phyloP scores from a whole-genome alignment of 2,329 filamentous ascomycete genomes.

The Teratosphaeria nubilosa region DNA sequence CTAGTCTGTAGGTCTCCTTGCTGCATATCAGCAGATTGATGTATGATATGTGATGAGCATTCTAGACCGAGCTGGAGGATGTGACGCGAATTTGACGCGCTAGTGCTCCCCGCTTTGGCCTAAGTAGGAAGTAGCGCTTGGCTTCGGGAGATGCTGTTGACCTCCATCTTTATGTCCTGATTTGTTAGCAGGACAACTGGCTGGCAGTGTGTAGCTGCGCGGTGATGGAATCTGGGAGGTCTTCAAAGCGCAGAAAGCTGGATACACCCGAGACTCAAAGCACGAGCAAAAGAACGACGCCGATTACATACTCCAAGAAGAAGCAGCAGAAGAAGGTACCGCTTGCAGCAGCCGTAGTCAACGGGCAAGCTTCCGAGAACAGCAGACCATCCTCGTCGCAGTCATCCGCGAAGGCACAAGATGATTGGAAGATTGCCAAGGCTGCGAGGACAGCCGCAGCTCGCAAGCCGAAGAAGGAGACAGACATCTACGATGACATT shows the following conservation, averaged over 20 bases:
- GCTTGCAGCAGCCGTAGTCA: background rate
- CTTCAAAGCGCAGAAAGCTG: constrained; percentile 22
- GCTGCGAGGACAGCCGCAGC: constrained; percentile 4
- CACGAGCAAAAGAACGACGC: background rate
- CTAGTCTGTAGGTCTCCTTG: background rate
- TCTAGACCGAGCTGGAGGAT: background rate
- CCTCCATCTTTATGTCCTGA: background rate
- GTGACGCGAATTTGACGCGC: background rate
- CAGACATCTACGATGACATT: constrained; percentile 34
- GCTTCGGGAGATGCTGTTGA: background rate
- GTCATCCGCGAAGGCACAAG: constrained; percentile 1
- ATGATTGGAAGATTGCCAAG: constrained; percentile 12
- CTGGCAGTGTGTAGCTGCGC: background rate
- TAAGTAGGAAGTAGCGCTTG: background rate
- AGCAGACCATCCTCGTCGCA: background rate
- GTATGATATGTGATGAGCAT: background rate
- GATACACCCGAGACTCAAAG: constrained; percentile 9
- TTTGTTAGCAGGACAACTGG: background rate
- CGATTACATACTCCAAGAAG: constrained; percentile 4
- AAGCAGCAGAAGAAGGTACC: constrained; percentile 4
- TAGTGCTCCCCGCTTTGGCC: background rate
- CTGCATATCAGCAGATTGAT: background rate
- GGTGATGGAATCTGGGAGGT: constrained; percentile 17
- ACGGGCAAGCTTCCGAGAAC: background rate
- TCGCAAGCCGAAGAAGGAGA: constrained; percentile 4